phyloP scores from a whole-genome alignment of 352 stramenopile genomes.

The Peronospora tabacina region DNA sequence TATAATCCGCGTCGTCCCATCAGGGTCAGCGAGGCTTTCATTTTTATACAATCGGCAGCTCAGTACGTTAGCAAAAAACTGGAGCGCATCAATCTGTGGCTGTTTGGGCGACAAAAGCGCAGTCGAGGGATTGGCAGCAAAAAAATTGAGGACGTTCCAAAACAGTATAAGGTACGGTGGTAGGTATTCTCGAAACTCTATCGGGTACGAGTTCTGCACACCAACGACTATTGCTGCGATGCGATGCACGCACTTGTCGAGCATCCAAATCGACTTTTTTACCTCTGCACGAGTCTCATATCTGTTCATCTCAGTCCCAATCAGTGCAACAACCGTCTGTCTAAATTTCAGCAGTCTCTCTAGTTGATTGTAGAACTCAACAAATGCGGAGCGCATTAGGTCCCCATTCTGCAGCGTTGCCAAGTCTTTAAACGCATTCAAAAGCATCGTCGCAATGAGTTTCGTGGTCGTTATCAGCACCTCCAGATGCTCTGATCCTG shows the following conservation, averaged over 20 bases:
- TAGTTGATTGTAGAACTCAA: constrained; percentile 66
- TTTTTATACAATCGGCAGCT: constrained; percentile 76
- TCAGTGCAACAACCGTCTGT: constrained; percentile 14
- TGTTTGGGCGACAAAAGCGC: constrained; percentile 18
- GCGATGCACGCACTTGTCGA: constrained; percentile 64
- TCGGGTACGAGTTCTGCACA: constrained; percentile 70
- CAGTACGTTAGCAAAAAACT: constrained; percentile 80
- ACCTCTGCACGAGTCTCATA: constrained; percentile 4
- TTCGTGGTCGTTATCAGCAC: constrained; percentile 53
- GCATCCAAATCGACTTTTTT: constrained; percentile 11
- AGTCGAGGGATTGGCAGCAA: constrained; percentile 5
- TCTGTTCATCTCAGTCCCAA: not conserved
- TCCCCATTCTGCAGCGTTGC: constrained; percentile 43
- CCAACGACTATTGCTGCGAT: constrained; percentile 58
- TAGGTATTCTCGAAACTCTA: constrained; percentile 80
- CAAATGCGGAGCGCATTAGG: constrained; percentile 46
- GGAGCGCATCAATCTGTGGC: constrained; percentile 65
- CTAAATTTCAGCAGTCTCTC: constrained; percentile 51
- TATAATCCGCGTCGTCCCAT: constrained; percentile 36
- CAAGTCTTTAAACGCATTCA: constrained; percentile 68
- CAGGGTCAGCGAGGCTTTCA: constrained; percentile 41
- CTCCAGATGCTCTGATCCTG: constrained; percentile 23
- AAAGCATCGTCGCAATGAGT: constrained; percentile 55
- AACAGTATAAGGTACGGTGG: constrained; percentile 57
- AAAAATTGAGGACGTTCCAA: constrained; percentile 44